These are phyloP conservation scores for Rhynchosporium secalis DNA, from an alignment of 2,329 filamentous ascomycete genomes.

Conservation along the genomic window DNA sequence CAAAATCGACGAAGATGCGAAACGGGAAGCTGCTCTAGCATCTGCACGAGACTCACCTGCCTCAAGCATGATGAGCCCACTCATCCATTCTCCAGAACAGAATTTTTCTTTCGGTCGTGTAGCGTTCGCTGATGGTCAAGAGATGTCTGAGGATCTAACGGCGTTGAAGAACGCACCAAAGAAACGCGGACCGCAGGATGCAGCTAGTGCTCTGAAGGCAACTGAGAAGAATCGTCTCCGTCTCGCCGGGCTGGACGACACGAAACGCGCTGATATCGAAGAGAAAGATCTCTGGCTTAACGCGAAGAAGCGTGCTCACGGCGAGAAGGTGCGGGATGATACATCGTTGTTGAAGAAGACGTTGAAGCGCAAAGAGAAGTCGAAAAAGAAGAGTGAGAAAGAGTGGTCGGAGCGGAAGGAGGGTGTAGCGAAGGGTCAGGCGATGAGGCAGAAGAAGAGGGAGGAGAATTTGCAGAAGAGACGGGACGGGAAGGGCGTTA, in stretches of 20 bases:
- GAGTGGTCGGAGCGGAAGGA: constrained; percentile 78
- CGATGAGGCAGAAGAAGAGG: constrained; percentile 78
- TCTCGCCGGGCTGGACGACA: constrained; percentile 70
- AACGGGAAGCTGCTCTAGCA: constrained; percentile 61
- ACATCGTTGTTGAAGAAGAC: constrained; percentile 88
- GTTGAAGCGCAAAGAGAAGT: constrained; percentile 85
- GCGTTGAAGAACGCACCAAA: constrained; percentile 65
- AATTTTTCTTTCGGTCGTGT: constrained; percentile 90
- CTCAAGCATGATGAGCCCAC: constrained; percentile 54
- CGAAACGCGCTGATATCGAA: constrained; percentile 81
- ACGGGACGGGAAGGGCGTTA: constrained; percentile 70
- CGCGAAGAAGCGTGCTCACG: constrained; percentile 83
- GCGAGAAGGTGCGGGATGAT: constrained; percentile 86
- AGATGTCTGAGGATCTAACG: constrained; percentile 69
- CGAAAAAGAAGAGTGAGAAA: constrained; percentile 87
- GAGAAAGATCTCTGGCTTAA: constrained; percentile 95
- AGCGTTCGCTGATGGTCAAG: constrained; percentile 83
- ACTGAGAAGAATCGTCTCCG: constrained; percentile 85
- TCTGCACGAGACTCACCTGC: constrained; percentile 61
- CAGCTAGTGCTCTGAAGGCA: constrained; percentile 81
- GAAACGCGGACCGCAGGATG: constrained; percentile 80
- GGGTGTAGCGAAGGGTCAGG: constrained; percentile 72
- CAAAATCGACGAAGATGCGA: constrained; percentile 74
- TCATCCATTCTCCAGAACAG: constrained; percentile 55
- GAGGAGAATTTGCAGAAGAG: constrained; percentile 76